Evolutionary conservation across 768 basidiomycete species (phyloP).

Genomic region (Agaricus blazei): DNA sequence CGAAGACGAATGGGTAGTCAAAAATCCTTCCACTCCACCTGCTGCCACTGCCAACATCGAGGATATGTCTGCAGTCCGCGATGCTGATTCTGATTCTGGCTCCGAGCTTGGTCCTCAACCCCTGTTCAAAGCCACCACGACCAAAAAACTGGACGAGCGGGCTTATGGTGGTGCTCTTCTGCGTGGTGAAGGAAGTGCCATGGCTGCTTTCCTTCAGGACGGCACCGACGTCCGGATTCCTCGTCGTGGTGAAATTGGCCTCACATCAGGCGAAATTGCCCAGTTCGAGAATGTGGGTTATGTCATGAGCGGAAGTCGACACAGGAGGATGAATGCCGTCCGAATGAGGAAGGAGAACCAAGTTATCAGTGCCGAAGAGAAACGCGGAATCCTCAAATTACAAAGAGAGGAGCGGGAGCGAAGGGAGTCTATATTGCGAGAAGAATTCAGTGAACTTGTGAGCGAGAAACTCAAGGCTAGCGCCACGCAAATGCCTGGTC

Average conservation of each 20-base stretch:
- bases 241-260: slow-evolving; percentile 96
- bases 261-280: slow-evolving; percentile 85
- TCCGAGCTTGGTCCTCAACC: slow-evolving; percentile 78
- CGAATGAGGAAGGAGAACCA: slow-evolving; percentile 99
- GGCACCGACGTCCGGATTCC: slow-evolving; percentile 85
- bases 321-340: slow-evolving; percentile 97
- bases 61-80: background rate
- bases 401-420: slow-evolving; percentile 93
- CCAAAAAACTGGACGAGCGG: slow-evolving; percentile 69
- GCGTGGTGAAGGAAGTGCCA: slow-evolving; percentile 94
- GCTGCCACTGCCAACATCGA: background rate
- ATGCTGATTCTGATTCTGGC: slow-evolving; percentile 31
- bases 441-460: slow-evolving; percentile 86
- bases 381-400: slow-evolving; percentile 90
- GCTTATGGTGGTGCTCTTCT: slow-evolving; percentile 87
- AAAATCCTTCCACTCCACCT: background rate
- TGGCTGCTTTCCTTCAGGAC: slow-evolving; percentile 95
- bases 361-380: slow-evolving; percentile 98
- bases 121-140: slow-evolving; percentile 31
- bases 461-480: slow-evolving; percentile 61
- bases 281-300: slow-evolving; percentile 87
- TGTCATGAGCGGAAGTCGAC: slow-evolving; percentile 95
- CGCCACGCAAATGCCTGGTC: background rate
- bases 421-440: slow-evolving; percentile 82
- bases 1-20: slow-evolving; percentile 15